Evolutionary conservation across 805 yeast genomes (phyloP).

Genomic region (Teunomyces atbi): DNA sequence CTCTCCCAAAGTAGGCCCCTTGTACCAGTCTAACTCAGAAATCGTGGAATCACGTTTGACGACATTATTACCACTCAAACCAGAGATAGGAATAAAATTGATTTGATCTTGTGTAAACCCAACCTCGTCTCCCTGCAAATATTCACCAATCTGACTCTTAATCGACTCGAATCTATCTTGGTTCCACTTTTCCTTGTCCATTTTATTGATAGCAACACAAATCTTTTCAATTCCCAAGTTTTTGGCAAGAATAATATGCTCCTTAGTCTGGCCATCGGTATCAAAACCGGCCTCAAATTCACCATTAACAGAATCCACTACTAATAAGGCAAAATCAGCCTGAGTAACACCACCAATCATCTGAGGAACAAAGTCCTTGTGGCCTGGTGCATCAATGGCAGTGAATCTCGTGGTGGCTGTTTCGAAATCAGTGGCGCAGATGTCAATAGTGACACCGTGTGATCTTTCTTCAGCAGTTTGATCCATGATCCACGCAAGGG

Average conservation of each 20-base stretch:
- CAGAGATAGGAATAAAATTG: conserved; percentile 65
- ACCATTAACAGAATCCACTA: conserved; percentile 62
- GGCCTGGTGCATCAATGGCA: conserved; percentile 85
- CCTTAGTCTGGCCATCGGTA: conserved; percentile 73
- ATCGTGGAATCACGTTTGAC: conserved; percentile 37
- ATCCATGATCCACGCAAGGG: conserved; percentile 84
- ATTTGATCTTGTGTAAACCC: conserved; percentile 46
- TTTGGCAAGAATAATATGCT: conserved; percentile 68
- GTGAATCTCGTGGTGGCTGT: conserved; percentile 56
- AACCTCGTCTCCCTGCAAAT: conserved; percentile 47
- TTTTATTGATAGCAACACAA: conserved; percentile 65
- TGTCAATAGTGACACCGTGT: conserved; percentile 78
- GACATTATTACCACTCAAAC: conserved; percentile 66
- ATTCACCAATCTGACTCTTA: conserved; percentile 45
- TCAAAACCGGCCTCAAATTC: conserved; percentile 72
- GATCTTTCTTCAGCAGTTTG: conserved; percentile 73
- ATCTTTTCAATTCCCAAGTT: conserved; percentile 62
- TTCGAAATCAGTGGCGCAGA: conserved; percentile 66
- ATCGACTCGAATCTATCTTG: conserved; percentile 53
- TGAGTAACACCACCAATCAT: conserved; percentile 83
- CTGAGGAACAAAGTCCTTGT: conserved; percentile 77
- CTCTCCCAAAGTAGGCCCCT: conserved; percentile 42
- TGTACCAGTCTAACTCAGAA: conserved; percentile 47
- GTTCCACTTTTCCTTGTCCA: conserved; percentile 64
- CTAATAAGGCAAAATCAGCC: conserved; percentile 72